phyloP scores from a whole-genome alignment of 257 asterid species.

The Primulina tabacum region DNA sequence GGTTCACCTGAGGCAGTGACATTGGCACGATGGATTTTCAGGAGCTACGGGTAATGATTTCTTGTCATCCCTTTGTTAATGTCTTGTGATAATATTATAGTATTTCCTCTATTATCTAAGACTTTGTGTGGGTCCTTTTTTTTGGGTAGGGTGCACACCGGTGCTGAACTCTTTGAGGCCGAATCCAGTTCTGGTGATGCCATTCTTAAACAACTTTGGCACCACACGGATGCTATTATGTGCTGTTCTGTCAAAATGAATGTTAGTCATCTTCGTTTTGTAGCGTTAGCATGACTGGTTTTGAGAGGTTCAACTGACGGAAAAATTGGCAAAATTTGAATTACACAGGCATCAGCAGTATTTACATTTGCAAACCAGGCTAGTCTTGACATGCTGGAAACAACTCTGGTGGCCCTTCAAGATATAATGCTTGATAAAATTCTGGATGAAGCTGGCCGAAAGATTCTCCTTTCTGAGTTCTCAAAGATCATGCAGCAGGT shows the following conservation, averaged over 20 bases:
- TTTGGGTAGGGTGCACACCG: slow-evolving; percentile 62
- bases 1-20: slow-evolving; percentile 80
- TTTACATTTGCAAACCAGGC: slow-evolving; percentile 92
- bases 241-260: slow-evolving; percentile 88
- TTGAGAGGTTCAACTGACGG: not conserved
- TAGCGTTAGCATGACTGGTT: not conserved
- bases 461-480: slow-evolving; percentile 71
- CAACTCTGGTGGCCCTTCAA: slow-evolving; percentile 84
- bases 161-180: slow-evolving; percentile 59
- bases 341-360: slow-evolving; percentile 74
- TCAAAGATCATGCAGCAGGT: slow-evolving; percentile 97
- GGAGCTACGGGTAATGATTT: slow-evolving; percentile 67
- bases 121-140: not conserved
- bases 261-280: slow-evolving; percentile 33
- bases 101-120: not conserved
- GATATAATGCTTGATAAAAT: slow-evolving; percentile 88
- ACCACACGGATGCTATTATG: slow-evolving; percentile 82
- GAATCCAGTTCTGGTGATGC: slow-evolving; percentile 64
- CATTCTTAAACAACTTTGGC: slow-evolving; percentile 81
- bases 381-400: slow-evolving; percentile 97
- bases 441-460: slow-evolving; percentile 78
- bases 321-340: not conserved
- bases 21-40: slow-evolving; percentile 68
- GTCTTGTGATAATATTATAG: not conserved
- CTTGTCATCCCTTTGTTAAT: not conserved